Base-by-base conservation (phyloP, 73 alveolate species). In the Uronychia setigera region DNA sequence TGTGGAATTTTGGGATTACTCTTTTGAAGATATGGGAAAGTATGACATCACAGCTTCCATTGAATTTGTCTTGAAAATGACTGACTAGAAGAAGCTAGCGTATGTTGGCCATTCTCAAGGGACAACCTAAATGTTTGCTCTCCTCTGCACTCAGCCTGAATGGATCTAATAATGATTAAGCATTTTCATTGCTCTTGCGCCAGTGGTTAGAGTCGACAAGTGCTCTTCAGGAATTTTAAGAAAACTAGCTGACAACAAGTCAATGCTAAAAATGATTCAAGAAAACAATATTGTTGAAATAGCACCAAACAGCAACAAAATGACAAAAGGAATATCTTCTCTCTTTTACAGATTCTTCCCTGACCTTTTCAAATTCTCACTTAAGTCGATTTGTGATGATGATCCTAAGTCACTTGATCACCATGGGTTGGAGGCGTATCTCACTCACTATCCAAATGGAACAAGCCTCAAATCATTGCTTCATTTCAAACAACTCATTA, bases 391-490 rank as follows among this genome's bases (percentile, higher is more conserved):
- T 59, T 59, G 78, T 57, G 92, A 90, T 80, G 95, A 80, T 26
- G 91, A 90, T 67, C 89, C 92, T 0, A 35, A 31, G 35, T 60
- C 29, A 27, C 59, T 85, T 14, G 80, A 90, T 67, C 84, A 85
- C 34, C 26, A 32, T 27, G 35, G 92, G 58, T 28, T 84, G 0
- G 89, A 82, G 31, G 98, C 88, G 26, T 92, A 84, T 58, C 78
- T 95, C 46, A 94, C 94, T 76, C 99, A 97, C 93, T 99, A 93
- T 46, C 99, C 99, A 0, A 98, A 97, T 31, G 99, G 99, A 26
- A 93, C 99, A 31, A 89, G 98, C 29, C 85, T 94, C 46, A 92
- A 96, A 86, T 92, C 94, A 82, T 60, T 98, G 30, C 84, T 82
- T 74, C 99, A 97, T 89, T 98, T 96, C 89, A 82, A 89, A 78